phyloP scores from a whole-genome alignment of 163 green algal genomes.

The Prototheca cutis region DNA sequence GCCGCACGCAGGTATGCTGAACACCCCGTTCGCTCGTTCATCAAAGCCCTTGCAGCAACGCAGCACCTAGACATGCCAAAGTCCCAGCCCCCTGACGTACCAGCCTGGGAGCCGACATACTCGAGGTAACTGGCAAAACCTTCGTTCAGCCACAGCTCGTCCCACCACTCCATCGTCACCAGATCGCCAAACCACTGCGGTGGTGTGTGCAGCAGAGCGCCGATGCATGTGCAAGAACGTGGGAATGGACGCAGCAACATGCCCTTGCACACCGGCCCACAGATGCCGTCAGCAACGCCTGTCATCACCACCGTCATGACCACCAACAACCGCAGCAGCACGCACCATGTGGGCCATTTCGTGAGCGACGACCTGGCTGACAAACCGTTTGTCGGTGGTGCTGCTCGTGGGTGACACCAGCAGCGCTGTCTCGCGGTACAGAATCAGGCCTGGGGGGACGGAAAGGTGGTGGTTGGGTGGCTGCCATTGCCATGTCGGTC shows the following conservation, averaged over 20 bases:
- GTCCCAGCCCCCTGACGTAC: not conserved
- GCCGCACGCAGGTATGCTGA: no score
- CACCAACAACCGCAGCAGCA: no score
- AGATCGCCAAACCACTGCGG: constrained; percentile 78
- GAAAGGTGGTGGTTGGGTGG: not conserved
- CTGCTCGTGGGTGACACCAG: constrained; percentile 30
- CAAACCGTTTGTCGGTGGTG: constrained; percentile 18
- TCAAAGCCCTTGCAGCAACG: no score
- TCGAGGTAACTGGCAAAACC: constrained; percentile 80
- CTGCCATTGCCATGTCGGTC: no score
- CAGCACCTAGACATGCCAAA: not conserved
- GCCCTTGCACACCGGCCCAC: no score
- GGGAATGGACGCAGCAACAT: no score
- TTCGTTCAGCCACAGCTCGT: constrained; percentile 77
- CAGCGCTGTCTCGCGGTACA: constrained; percentile 53
- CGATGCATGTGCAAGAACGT: no score
- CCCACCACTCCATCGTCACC: constrained; percentile 78
- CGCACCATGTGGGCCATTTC: constrained; percentile 54
- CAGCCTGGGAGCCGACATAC: constrained; percentile 37
- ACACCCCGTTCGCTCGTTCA: no score
- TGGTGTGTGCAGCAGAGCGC: no score
- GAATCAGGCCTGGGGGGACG: constrained; percentile 45
- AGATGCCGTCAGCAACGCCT: no score
- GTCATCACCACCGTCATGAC: no score
- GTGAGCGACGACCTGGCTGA: constrained; percentile 51